Percentiles rank a stretch among this genome's conserved stretches.
Evolutionary conservation across 2,329 filamentous ascomycete species (phyloP).

Genomic region (Colletotrichum orbiculare): DNA sequence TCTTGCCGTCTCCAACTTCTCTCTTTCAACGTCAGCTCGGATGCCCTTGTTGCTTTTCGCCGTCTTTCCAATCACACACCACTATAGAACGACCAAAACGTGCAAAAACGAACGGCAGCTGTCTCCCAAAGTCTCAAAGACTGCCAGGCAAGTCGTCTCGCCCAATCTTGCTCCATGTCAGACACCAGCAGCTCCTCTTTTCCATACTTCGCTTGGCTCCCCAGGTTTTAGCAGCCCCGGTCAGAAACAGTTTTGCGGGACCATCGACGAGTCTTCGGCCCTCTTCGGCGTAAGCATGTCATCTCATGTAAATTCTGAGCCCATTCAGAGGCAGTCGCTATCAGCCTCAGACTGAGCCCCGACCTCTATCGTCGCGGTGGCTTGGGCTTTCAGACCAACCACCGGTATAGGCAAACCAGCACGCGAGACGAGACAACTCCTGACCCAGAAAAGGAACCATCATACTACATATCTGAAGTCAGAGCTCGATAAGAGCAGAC

Average conservation of each 20-base stretch:
- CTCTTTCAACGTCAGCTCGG: constrained; percentile 4
- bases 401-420: constrained; percentile 16
- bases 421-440: constrained; percentile 18
- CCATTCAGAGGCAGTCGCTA: constrained; percentile 26
- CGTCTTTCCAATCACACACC: neutral
- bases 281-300: constrained; percentile 23
- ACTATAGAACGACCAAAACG: constrained; percentile 1
- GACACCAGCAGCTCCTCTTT: constrained; percentile 27
- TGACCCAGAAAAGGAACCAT: constrained; percentile 14
- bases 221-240: constrained; percentile 28
- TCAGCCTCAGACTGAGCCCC: constrained; percentile 20
- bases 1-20: constrained; percentile 24
- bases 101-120: constrained; percentile 21
- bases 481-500: constrained; percentile 10
- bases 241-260: constrained; percentile 29
- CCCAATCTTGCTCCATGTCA: constrained; percentile 25
- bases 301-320: constrained; percentile 30
- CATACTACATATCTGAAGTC: neutral
- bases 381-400: neutral
- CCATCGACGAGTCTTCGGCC: constrained; percentile 32
- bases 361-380: constrained; percentile 25
- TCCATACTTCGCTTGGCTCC: constrained; percentile 18
- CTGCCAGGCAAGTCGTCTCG: constrained; percentile 3
- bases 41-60: constrained; percentile 18
- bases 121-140: neutral